These are phyloP conservation scores for Daldinia bambusicola DNA, from an alignment of 495 filamentous ascomycete genomes.

Conservation along the genomic window DNA sequence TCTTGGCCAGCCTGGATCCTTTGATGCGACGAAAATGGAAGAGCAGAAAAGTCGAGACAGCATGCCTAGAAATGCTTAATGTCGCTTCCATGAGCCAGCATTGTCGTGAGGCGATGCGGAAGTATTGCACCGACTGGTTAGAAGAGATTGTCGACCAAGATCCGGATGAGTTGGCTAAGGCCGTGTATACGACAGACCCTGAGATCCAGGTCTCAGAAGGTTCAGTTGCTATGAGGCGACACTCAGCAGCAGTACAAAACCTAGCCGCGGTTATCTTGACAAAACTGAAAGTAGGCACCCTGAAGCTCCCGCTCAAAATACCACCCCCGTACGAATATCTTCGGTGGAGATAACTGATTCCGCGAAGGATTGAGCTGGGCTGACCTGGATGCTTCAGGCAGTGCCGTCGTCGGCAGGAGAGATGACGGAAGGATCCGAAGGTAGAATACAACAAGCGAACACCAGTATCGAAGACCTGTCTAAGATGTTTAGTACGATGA, in stretches of 20 bases:
- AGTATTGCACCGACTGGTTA: conserved; percentile 84
- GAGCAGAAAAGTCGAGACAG: conserved; percentile 79
- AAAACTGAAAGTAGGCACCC: conserved; percentile 70
- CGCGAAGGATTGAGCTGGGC: conserved; percentile 41
- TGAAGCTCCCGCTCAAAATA: conserved; percentile 37
- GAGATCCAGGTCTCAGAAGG: conserved; percentile 52
- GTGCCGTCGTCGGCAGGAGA: conserved; percentile 52
- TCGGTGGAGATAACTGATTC: conserved; percentile 33
- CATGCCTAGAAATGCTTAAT: conserved; percentile 86
- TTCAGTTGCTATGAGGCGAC: conserved; percentile 59
- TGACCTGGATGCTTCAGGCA: conserved; percentile 64
- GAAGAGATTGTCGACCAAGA: conserved; percentile 78
- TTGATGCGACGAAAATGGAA: conserved; percentile 78
- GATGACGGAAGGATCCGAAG: conserved; percentile 56
- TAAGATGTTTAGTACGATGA: conserved; percentile 78
- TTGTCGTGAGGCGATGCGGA: conserved; percentile 81
- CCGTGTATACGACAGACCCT: conserved; percentile 52
- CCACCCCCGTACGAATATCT: conserved; percentile 36
- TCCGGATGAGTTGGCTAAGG: conserved; percentile 67
- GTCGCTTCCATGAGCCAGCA: conserved; percentile 83
- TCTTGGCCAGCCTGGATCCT: conserved; percentile 74
- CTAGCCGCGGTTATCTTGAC: conserved; percentile 88
- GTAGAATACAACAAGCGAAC: conserved; percentile 58
- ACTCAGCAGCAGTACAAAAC: conserved; percentile 62
- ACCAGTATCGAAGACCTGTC: conserved; percentile 77